These are phyloP conservation scores for Malassezia obtusa DNA, from an alignment of 1,284 basidiomycete genomes.

Conservation along the genomic window DNA sequence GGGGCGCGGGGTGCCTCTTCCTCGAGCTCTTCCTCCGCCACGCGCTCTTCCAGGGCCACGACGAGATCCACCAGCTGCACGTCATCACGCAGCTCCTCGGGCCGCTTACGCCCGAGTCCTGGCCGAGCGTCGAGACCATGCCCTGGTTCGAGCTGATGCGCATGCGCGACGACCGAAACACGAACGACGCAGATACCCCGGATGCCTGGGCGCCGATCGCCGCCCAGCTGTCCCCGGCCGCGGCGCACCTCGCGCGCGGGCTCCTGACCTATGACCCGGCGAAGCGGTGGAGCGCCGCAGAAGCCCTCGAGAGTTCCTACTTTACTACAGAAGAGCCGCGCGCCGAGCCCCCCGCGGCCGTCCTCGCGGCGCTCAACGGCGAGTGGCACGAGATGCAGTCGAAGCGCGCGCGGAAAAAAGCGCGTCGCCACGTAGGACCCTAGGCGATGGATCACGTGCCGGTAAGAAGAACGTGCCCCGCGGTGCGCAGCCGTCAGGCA, in stretches of 20 bases:
- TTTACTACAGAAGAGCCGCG: conserved; percentile 68
- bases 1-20: conserved; percentile 99
- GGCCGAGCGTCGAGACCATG: conserved; percentile 70
- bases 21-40: conserved; percentile 90
- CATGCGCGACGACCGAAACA: not conserved
- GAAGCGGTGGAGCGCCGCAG: conserved; percentile 64
- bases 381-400: conserved; percentile 86
- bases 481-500: not conserved
- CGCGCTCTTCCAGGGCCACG: conserved; percentile 87
- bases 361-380: conserved; percentile 59
- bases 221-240: conserved; percentile 51
- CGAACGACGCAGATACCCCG: conserved; percentile 42
- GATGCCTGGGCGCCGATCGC: conserved; percentile 52
- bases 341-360: conserved; percentile 65
- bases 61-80: conserved; percentile 93
- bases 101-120: conserved; percentile 69
- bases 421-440: not conserved
- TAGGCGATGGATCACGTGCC: not conserved
- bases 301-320: conserved; percentile 72
- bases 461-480: not conserved
- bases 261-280: conserved; percentile 74
- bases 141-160: conserved; percentile 84
- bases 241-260: conserved; percentile 70
- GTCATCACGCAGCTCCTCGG: conserved; percentile 83
- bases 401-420: conserved; percentile 26